Evolutionary conservation across 2,329 filamentous ascomycete species (phyloP).

Genomic region (Aspergillus alliaceus): DNA sequence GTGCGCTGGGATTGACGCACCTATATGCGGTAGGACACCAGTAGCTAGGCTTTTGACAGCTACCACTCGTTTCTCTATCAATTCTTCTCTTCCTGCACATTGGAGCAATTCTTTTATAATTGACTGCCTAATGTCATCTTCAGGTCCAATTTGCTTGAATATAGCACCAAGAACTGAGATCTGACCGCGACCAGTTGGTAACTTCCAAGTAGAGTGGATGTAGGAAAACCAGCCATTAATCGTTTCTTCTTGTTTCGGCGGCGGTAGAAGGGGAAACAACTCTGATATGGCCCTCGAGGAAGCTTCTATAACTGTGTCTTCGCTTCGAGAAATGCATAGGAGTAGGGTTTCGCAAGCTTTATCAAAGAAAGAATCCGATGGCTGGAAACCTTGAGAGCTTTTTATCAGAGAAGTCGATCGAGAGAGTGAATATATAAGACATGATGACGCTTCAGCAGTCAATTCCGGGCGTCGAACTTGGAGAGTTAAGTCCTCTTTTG

Average conservation of each 20-base stretch:
- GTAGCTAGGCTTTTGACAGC: constrained; percentile 41
- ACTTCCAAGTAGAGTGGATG: constrained; percentile 35
- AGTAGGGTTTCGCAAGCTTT: constrained; percentile 35
- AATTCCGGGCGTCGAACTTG: constrained; percentile 42
- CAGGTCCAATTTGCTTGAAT: constrained; percentile 33
- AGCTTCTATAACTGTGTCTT: constrained; percentile 41
- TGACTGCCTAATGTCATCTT: constrained; percentile 22
- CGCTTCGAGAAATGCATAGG: constrained; percentile 40
- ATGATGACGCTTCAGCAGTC: constrained; percentile 42
- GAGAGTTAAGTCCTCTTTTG: constrained; percentile 40
- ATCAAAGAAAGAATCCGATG: constrained; percentile 26
- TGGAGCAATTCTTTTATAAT: constrained; percentile 36
- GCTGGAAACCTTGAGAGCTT: constrained; percentile 10
- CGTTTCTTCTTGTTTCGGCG: constrained; percentile 31
- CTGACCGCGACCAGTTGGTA: constrained; percentile 44
- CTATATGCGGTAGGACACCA: constrained; percentile 37
- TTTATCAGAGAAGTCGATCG: constrained; percentile 19
- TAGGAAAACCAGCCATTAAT: constrained; percentile 42
- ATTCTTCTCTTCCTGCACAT: constrained; percentile 36
- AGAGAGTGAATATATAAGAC: constrained; percentile 40
- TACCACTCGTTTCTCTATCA: constrained; percentile 43
- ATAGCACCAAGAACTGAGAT: constrained; percentile 44
- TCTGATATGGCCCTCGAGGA: constrained; percentile 42
- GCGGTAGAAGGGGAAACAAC: constrained; percentile 39
- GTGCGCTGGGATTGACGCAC: constrained; percentile 23